These are phyloP conservation scores for Ceratocystis ficicola DNA, from an alignment of 2,329 filamentous ascomycete genomes.

Conservation along the genomic window DNA sequence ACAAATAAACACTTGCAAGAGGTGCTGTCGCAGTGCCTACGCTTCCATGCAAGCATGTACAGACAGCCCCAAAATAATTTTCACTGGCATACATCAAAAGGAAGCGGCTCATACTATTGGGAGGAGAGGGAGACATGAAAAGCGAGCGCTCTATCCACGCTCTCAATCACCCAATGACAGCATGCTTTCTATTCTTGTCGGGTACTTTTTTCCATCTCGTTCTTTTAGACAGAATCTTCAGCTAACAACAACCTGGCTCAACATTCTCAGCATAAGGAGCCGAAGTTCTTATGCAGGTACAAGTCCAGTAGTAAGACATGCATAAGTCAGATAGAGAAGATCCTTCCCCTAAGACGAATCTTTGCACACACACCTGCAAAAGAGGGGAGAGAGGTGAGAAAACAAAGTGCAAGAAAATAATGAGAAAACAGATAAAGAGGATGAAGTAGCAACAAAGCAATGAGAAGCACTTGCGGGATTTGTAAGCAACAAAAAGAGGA, in stretches of 20 bases:
- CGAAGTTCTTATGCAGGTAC: slow-evolving; percentile 11
- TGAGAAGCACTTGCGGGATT: not conserved
- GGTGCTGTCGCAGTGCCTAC: not conserved
- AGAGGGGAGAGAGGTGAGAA: not conserved
- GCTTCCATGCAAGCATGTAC: not conserved
- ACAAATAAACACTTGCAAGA: not conserved
- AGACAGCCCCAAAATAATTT: not conserved
- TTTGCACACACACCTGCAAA: not conserved
- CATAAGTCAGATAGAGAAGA: not conserved
- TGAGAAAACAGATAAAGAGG: not conserved
- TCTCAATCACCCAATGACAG: not conserved
- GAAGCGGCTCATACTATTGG: not conserved
- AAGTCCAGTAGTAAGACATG: not conserved
- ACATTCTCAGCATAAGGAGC: slow-evolving; percentile 6
- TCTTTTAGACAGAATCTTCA: not conserved
- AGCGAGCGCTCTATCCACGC: not conserved
- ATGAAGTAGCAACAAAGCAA: not conserved
- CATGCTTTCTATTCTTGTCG: not conserved
- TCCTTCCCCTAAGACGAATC: not conserved
- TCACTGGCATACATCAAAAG: not conserved
- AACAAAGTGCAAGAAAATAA: not conserved
- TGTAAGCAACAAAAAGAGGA: not conserved
- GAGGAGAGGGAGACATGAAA: not conserved
- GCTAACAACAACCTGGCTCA: not conserved
- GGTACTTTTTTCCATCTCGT: not conserved